Conservation (phyloP, 2,329 filamentous ascomycete species). For the Diaporthe citrichinensis region DNA sequence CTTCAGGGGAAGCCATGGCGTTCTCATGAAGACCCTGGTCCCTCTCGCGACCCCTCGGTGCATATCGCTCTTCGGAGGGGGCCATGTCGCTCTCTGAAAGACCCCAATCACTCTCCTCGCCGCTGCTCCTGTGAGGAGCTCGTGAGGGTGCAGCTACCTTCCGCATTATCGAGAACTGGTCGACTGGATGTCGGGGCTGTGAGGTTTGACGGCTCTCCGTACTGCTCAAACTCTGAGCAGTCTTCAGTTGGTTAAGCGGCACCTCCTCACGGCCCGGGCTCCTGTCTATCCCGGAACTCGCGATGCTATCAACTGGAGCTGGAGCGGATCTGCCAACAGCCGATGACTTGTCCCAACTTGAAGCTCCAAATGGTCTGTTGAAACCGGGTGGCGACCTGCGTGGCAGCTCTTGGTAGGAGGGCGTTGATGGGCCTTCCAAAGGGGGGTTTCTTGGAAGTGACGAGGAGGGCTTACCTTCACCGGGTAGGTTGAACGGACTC, state of each 20-base stretch:
- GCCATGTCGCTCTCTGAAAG: neutral
- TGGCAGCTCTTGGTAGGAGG: neutral
- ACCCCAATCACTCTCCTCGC: neutral
- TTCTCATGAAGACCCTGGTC: neutral
- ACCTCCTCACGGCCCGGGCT: neutral
- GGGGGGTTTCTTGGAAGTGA: neutral
- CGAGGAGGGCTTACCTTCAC: neutral
- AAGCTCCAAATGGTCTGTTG: neutral
- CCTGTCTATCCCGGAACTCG: too few species aligned
- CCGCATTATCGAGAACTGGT: slow-evolving; percentile 7
- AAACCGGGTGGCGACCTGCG: neutral
- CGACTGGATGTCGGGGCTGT: neutral
- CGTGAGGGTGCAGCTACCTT: neutral
- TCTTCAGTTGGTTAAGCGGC: neutral
- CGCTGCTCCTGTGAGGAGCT: neutral
- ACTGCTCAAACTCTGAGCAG: neutral
- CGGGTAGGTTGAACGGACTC: slow-evolving; percentile 40
- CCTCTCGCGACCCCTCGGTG: neutral
- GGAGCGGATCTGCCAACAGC: neutral
- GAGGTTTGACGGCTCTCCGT: neutral
- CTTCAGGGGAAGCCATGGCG: neutral
- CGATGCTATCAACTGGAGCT: neutral
- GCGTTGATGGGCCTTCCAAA: neutral
- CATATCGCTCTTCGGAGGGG: neutral
- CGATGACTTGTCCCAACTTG: slow-evolving; percentile 1